Base-by-base conservation (phyloP, 1,284 basidiomycete genomes). In the Mycena sp. region DNA sequence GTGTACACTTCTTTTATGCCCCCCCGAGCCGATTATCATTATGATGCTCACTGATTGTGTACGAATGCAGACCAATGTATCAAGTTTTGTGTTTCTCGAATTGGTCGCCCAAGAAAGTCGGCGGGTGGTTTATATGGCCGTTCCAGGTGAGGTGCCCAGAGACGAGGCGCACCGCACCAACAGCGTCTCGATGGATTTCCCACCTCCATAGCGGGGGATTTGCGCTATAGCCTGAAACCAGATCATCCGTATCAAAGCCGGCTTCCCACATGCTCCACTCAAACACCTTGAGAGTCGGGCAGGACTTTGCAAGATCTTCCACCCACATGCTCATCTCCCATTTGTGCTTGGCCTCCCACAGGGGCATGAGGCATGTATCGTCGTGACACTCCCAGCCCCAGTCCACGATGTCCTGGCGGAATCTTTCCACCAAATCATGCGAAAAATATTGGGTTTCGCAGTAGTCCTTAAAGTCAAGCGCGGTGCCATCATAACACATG, bases 121-220 rank as follows among this genome's bases (percentile, higher is more conserved):
- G 10, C 7, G 37, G 46, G 12, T 58, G 40, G 9, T 51, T 46
- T 40, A 50, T 30, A 35, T 30, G 58, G 16, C 44, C 32, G 3
- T 53, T 28, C 49, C 40, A 51, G 25, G 50, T 50, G 17, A 28
- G 14, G 19, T 49, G n/a, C 26, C 55, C 37, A 9, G 44, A 57
- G 11, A 57, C n/a, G 11, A 19, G 21, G 11, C 35, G 32, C 11
- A 41, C 55, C 3, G 7, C 23, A 9, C 45, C 55, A 38, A 48
- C 19, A 6, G 32, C 17, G 11, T 38, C 23, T 28, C 55, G 32
- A 38, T 57, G 43, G n/a, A 57, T 49, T 2, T 25, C 14, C 44
- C 44, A 57, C 19, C 55, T 25, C 35, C 55, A 37, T 6, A 57
- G 35, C 21, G 55, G 54, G 3, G 54, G 55, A 23, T 48, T n/a